Base-by-base conservation (phyloP, 768 basidiomycete species). In the Auriscalpium vulgare region DNA sequence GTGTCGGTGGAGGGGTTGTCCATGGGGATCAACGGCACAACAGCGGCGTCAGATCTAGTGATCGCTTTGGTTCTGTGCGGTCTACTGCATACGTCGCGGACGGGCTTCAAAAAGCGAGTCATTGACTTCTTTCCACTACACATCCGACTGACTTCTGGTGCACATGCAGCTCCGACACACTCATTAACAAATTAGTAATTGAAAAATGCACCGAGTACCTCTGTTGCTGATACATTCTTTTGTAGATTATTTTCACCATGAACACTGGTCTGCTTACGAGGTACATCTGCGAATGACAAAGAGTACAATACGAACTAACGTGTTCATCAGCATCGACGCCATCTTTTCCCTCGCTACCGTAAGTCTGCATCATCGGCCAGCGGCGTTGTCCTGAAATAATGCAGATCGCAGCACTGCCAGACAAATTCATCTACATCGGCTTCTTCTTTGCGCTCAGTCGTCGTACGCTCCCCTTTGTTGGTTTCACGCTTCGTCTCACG, bases 361-460 rank as follows among this genome's bases (percentile, higher is more conserved):
- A 54, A 37, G 71, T 65, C 19, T 19, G 2, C 7, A 43, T 7
- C 40, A 36, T 9, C 10, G 10, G 13, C 40, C 43, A 29, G 17
- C 17, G 23, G 23, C 8, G 19, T 17, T 17, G 34, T 37, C 11
- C 37, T 19, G 35, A 29, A 2, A 29, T 29, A 29, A 45, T 51
- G 43, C 5, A 81, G 78, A 79, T 80, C 56, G 62, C 79, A 8
- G 66, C 73, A 3, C 76, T 75, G 68, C 75, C 75, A 11, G 63
- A 75, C 38, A 79, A 79, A 4, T 70, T 82, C 56, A 77, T 81
- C 47, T 82, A 82, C 63, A 80, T 80, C 37, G 75, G 76, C 46
- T 82, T 82, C 67, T 82, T 79, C 67, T 80, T 82, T 69, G 74
- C 74, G 54, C 68, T 81, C 35, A 79, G 80, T 59, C 74, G 78